phyloP scores from a whole-genome alignment of 345 rosid species.

The Eutrema heterophyllum region DNA sequence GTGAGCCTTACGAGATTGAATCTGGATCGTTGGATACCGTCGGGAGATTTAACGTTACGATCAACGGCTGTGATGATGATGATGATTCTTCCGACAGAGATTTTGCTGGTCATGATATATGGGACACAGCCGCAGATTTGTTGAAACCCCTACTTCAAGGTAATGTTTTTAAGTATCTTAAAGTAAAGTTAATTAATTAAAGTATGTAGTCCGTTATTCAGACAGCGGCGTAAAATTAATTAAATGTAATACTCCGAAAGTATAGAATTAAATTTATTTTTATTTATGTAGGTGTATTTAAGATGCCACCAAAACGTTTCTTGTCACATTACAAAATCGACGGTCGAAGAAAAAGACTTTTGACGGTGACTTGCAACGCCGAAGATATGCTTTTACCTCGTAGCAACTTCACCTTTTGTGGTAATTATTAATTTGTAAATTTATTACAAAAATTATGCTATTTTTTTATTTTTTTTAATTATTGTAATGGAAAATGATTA shows the following conservation, averaged over 20 bases:
- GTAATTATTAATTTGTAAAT: slow-evolving; percentile 27
- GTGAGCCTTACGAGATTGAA: slow-evolving; percentile 80
- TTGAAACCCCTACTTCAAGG: slow-evolving; percentile 73
- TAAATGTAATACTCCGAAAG: background rate
- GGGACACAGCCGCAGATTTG: slow-evolving; percentile 59
- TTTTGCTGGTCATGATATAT: slow-evolving; percentile 26
- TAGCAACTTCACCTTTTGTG: slow-evolving; percentile 76
- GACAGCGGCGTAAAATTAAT: slow-evolving; percentile 13
- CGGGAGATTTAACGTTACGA: slow-evolving; percentile 43
- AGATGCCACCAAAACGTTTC: slow-evolving; percentile 84
- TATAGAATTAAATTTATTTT: background rate
- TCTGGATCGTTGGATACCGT: slow-evolving; percentile 64
- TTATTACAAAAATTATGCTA: background rate
- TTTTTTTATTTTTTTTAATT: background rate
- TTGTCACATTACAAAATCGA: slow-evolving; percentile 89
- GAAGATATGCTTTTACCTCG: slow-evolving; percentile 91
- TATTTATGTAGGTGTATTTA: slow-evolving; percentile 53
- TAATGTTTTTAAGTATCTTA: slow-evolving; percentile 22
- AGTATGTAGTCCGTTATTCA: slow-evolving; percentile 28
- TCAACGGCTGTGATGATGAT: slow-evolving; percentile 33
- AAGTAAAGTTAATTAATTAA: slow-evolving; percentile 12
- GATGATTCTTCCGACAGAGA: slow-evolving; percentile 3
- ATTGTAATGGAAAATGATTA: background rate
- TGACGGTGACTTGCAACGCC: slow-evolving; percentile 73
- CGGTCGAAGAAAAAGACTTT: slow-evolving; percentile 50